phyloP scores from a whole-genome alignment of 2,329 filamentous ascomycete genomes.

The Alternaria sp. region DNA sequence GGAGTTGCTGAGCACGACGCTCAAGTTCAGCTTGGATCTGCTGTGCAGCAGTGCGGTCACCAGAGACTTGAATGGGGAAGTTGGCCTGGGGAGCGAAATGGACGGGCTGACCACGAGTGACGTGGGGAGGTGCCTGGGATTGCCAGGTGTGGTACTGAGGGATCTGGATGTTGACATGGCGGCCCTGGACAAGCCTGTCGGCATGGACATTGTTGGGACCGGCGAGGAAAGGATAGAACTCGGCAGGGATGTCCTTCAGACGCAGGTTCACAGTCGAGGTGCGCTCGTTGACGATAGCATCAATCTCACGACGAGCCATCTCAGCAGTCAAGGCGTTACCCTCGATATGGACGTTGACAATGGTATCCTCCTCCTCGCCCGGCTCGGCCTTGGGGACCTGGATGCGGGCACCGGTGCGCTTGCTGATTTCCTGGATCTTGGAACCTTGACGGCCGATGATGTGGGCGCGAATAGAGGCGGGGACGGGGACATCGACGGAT shows the following conservation, averaged over 20 bases:
- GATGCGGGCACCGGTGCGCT: slow-evolving; percentile 87
- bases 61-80: slow-evolving; percentile 82
- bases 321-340: slow-evolving; percentile 89
- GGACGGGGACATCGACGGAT: slow-evolving; percentile 78
- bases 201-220: slow-evolving; percentile 76
- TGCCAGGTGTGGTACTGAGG: slow-evolving; percentile 81
- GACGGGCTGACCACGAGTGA: slow-evolving; percentile 69
- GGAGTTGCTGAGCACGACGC: slow-evolving; percentile 76
- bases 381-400: slow-evolving; percentile 85
- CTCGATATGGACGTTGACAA: slow-evolving; percentile 86
- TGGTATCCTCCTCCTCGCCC: slow-evolving; percentile 79
- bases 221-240: slow-evolving; percentile 95
- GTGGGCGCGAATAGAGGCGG: slow-evolving; percentile 81
- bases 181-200: slow-evolving; percentile 73
- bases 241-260: slow-evolving; percentile 82
- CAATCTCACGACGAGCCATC: slow-evolving; percentile 82
- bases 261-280: slow-evolving; percentile 82
- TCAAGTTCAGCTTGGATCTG: slow-evolving; percentile 83
- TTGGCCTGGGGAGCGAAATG: slow-evolving; percentile 75
- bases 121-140: slow-evolving; percentile 71
- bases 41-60: slow-evolving; percentile 84
- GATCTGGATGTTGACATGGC: slow-evolving; percentile 81
- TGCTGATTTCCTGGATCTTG: slow-evolving; percentile 88
- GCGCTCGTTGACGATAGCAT: slow-evolving; percentile 86
- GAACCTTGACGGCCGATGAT: slow-evolving; percentile 93